Evolutionary conservation across 139 green algal species (phyloP), one percentile per base, ranked within the genome.

Genomic region (Choricystis sp.): DNA sequence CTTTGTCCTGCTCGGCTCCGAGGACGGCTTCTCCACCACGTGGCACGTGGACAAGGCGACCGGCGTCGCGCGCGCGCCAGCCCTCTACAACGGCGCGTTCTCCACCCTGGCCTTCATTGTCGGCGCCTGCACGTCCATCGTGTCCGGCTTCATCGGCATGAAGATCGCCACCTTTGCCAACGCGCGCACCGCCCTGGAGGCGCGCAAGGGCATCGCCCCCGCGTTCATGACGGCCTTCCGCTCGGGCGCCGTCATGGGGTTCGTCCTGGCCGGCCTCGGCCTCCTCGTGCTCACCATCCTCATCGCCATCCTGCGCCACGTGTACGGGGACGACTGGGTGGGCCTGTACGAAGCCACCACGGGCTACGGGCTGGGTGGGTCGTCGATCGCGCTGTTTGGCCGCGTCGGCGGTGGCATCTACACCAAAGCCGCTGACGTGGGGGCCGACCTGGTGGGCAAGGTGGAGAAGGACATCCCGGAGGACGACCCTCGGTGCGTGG

Each of bases 401-500:
- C 85, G 91, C 61, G 92, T 98, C 19, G 92, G 83, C 57, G 92
- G 92, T 62, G 92, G 91, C 66, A 96, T 96, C 74, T 96, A 96
- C 86, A 96, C 91, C 69, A 97, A 98, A 83, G 92, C 92, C 49
- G 92, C 92, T 61, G 92, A 98, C 62, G 92, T 98, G 21, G 92
- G 92, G 49, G 92, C 92, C 60, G 92, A 98, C 68, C 84, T 98
- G 48, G 92, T 97, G 28, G 92, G 92, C 70, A 98, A 98, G 83
- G 69, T 98, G 1, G 89, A 96, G 81, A 94, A 96, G 82, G 86
- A 92, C 72, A 98, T 96, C 66, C 90, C 94, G 4, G 94, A 99
- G 82, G 94, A 99, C 64, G 94, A 99, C 76, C 93, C 94, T 9
- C 76, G 94, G 48, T 93, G 91, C 29, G 88, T 94, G 24, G 96